phyloP scores from a whole-genome alignment of 768 basidiomycete genomes.

The Boletus subcaerulescens region DNA sequence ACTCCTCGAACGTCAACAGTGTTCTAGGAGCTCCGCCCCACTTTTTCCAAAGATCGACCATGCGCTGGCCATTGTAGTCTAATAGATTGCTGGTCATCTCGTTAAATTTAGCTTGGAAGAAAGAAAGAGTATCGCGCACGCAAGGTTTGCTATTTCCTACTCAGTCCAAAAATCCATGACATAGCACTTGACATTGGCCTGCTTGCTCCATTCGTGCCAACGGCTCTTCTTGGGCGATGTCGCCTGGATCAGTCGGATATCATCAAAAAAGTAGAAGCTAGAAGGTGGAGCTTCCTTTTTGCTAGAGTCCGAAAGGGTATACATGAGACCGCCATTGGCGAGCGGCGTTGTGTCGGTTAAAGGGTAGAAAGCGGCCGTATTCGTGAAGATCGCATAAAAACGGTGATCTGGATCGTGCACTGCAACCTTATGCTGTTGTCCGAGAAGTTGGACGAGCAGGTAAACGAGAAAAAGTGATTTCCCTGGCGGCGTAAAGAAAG shows the following conservation, averaged over 20 bases:
- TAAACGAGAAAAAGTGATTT: neutral
- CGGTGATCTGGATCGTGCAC: neutral
- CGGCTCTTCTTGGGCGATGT: neutral
- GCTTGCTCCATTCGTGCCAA: constrained; percentile 3
- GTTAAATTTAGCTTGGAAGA: neutral
- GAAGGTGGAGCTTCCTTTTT: too few relatives aligned
- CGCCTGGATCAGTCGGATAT: neutral
- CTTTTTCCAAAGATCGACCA: neutral
- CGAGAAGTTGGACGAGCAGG: neutral
- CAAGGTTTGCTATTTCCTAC: neutral
- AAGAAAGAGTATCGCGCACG: too few relatives aligned
- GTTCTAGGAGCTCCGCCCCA: neutral
- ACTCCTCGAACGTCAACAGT: neutral
- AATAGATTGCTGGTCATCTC: neutral
- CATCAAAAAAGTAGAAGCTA: too few relatives aligned
- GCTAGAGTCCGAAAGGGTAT: constrained; percentile 1
- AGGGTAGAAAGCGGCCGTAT: neutral
- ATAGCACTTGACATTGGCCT: neutral
- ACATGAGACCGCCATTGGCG: neutral
- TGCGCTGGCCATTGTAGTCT: neutral
- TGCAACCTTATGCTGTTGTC: neutral
- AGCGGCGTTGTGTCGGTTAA: fast-evolving
- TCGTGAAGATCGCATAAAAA: neutral
- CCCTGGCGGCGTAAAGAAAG: neutral
- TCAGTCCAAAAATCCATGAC: constrained; percentile 3